A percentile compares a stretch with the other conserved stretches of the same genome.
These are phyloP conservation scores for Mercurialis annua DNA, from an alignment of 345 rosid species.

Conservation along the genomic window DNA sequence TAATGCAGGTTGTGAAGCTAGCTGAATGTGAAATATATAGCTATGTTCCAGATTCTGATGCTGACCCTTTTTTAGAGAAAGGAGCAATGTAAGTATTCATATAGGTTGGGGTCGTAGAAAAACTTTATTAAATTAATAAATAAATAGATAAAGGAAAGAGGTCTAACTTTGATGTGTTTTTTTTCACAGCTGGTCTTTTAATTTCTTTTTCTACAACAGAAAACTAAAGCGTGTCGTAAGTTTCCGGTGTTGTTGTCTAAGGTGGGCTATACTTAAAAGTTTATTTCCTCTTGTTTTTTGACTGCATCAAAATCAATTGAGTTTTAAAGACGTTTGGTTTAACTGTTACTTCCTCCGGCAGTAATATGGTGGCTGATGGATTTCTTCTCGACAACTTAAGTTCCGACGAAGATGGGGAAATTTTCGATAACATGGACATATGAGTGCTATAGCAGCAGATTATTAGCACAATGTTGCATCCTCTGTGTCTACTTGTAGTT, in stretches of 20 bases:
- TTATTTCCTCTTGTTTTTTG: background rate
- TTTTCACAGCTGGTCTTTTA: constrained; percentile 82
- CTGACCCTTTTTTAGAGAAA: constrained; percentile 77
- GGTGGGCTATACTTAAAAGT: constrained; percentile 58
- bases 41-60: constrained; percentile 74
- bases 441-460: constrained; percentile 25
- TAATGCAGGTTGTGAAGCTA: constrained; percentile 76
- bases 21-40: constrained; percentile 88
- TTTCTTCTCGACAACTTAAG: constrained; percentile 36
- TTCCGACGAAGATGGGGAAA: constrained; percentile 64
- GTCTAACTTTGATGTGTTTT: background rate
- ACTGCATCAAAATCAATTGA: background rate
- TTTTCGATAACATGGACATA: constrained; percentile 82
- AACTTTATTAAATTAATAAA: no score
- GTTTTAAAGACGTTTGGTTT: no score
- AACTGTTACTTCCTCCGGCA: constrained; percentile 37
- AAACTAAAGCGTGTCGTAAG: constrained; percentile 86
- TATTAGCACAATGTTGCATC: constrained; percentile 19
- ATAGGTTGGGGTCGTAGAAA: background rate
- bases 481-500: background rate
- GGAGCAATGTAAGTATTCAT: constrained; percentile 63
- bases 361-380: constrained; percentile 72
- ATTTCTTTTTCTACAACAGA: constrained; percentile 88
- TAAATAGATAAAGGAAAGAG: background rate
- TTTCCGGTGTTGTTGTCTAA: constrained; percentile 71